Evolutionary conservation across 148 eudicot genomes (phyloP).

Genomic region (Camellia granthamiana): DNA sequence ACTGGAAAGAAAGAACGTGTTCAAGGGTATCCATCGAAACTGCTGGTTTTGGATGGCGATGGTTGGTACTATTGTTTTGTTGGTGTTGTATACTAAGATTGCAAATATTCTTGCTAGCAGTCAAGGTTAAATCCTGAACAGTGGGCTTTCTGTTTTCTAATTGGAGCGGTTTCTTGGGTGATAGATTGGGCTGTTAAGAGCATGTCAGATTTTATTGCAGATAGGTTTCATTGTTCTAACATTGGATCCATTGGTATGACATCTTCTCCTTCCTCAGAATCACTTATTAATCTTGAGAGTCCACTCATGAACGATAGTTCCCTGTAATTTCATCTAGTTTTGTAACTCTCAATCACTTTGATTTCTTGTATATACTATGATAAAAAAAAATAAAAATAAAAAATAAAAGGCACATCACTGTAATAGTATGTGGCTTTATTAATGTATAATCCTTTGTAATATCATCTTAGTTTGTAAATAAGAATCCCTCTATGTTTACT

Average conservation of each 20-base stretch:
- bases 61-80: neutral
- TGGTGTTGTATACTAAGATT: neutral
- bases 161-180: slow-evolving; percentile 21
- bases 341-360: no score
- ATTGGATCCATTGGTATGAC: neutral
- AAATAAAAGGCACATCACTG: no score
- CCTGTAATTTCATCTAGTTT: neutral
- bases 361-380: no score
- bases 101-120: neutral
- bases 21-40: slow-evolving; percentile 18
- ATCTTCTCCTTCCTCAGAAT: neutral
- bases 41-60: slow-evolving; percentile 20
- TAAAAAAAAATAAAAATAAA: no score
- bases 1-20: slow-evolving; percentile 17
- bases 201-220: neutral
- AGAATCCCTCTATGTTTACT: no score
- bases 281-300: neutral
- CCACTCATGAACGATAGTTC: neutral
- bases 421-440: no score
- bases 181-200: slow-evolving; percentile 22
- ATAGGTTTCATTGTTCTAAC: neutral
- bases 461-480: no score
- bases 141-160: slow-evolving; percentile 21
- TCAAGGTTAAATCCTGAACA: slow-evolving; percentile 11
- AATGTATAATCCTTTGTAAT: no score